phyloP scores from a whole-genome alignment of 345 rosid genomes.

The Leavenworthia alabamica region DNA sequence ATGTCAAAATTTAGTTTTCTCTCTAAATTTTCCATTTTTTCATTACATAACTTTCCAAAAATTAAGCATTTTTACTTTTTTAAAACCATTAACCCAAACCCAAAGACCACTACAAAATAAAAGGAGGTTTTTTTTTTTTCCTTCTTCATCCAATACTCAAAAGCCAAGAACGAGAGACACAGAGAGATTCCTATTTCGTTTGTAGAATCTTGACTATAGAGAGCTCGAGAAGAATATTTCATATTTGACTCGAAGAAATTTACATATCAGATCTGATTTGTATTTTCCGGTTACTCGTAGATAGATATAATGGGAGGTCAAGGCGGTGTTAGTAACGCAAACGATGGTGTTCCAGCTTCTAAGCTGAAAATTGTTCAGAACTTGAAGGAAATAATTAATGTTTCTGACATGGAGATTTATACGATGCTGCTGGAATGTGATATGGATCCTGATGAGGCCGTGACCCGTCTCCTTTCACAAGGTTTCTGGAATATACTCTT shows the following conservation, averaged over 20 bases:
- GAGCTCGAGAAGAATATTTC: neutral
- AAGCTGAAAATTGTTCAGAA: slow-evolving; percentile 70
- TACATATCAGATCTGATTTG: slow-evolving; percentile 4
- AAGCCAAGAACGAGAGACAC: neutral
- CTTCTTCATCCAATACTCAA: neutral
- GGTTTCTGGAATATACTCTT: no score
- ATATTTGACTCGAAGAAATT: neutral
- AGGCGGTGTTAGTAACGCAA: slow-evolving; percentile 39
- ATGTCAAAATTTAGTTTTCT: no score
- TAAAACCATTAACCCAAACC: no score
- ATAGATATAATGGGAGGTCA: slow-evolving; percentile 31
- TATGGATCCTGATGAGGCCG: slow-evolving; percentile 93
- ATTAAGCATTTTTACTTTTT: no score
- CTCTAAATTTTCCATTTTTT: no score
- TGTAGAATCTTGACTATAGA: neutral
- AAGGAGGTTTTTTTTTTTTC: neutral
- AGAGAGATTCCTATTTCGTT: neutral
- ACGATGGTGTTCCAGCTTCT: slow-evolving; percentile 51
- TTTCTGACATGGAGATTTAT: slow-evolving; percentile 85
- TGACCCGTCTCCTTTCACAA: slow-evolving; percentile 81
- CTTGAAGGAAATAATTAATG: slow-evolving; percentile 85
- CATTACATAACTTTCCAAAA: no score
- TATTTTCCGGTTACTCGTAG: neutral
- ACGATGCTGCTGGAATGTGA: slow-evolving; percentile 79
- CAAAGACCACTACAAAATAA: no score